Base-by-base conservation (phyloP, 352 stramenopile species). In the Bremia lactucae region DNA sequence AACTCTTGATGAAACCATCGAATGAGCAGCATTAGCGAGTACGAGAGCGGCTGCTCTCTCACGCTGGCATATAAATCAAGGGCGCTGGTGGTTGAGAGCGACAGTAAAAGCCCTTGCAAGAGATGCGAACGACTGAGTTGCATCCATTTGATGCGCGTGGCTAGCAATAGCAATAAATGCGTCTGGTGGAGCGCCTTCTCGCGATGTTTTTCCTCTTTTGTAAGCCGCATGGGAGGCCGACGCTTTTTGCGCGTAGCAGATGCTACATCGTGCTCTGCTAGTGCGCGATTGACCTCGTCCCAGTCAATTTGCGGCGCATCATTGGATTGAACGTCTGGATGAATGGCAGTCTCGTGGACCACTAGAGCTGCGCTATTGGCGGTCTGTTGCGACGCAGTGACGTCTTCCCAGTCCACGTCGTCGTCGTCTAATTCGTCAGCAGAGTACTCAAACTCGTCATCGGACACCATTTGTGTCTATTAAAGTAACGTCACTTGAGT, bases 1-100 rank as follows among this genome's bases (percentile, higher is more conserved):
- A 85, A 87, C n/a, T 70, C 48, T 22, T 41, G 25, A 28, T 56
- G 42, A 36, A 87, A 85, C 78, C 79, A 91, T 13, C 64, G 69
- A 50, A 87, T 49, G 10, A 91, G 54, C 43, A 77, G 53, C 52
- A 86, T 63, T 36, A 88, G 36, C 24, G 55, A 62, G 46, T 84
- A 87, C 41, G 40, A 34, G 34, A 72, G 56, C 18, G 61, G 62
- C 23, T 66, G 59, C 22, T 43, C 24, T 13, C 55, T 55, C 33
- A 69, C 39, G 2, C 72, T 59, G 3, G 35, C 31, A 18, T 67
- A 67, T 31, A 82, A 78, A 47, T 85, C 69, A 20, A 74, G 33
- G 7, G 65, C 46, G 18, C 51, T 74, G 7, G n/a, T 23, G 0
- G 51, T 31, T 3, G 69, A 71, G 10, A 87, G 49, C 42, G 78